Percentiles rank a stretch among this genome's conserved stretches.
phyloP scores from a whole-genome alignment of 2,329 filamentous ascomycete genomes.

The Aspergillus persii region DNA sequence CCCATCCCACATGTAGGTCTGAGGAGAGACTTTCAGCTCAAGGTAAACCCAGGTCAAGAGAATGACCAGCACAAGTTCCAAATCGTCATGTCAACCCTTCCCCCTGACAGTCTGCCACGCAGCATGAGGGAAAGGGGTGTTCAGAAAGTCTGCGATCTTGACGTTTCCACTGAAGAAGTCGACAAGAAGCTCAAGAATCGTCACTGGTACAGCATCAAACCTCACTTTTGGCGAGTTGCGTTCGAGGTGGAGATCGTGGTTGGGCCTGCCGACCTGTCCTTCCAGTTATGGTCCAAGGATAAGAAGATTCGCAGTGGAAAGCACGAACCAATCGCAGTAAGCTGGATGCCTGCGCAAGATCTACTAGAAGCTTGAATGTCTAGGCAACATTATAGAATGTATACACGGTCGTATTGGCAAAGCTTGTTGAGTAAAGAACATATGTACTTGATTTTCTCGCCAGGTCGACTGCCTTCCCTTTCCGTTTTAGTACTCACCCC shows the following conservation, averaged over 20 bases:
- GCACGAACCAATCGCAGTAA: conserved; percentile 32
- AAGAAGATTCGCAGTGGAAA: conserved; percentile 21
- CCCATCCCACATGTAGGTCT: conserved; percentile 23
- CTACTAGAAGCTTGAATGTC: not conserved
- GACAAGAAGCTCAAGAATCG: conserved; percentile 36
- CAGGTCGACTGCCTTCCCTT: no score
- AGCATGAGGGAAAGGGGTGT: conserved; percentile 23
- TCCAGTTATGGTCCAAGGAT: conserved; percentile 35
- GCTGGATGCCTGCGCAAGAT: conserved; percentile 27
- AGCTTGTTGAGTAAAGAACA: not conserved
- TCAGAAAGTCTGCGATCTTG: conserved; percentile 29
- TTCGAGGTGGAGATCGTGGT: conserved; percentile 35
- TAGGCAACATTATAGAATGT: not conserved
- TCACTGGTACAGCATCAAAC: conserved; percentile 33
- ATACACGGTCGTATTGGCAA: not conserved
- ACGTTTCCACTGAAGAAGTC: conserved; percentile 26
- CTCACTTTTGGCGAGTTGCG: conserved; percentile 28
- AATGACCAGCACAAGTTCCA: conserved; percentile 26
- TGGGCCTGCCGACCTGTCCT: conserved; percentile 35
- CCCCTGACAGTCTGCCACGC: conserved; percentile 22
- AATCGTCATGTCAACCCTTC: conserved; percentile 32
- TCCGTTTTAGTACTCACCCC: no score
- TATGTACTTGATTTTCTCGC: no score
- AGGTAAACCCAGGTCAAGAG: conserved; percentile 23
- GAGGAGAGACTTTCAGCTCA: conserved; percentile 27